phyloP scores from a whole-genome alignment of 805 yeast species.

The Yarrowia sp. region DNA sequence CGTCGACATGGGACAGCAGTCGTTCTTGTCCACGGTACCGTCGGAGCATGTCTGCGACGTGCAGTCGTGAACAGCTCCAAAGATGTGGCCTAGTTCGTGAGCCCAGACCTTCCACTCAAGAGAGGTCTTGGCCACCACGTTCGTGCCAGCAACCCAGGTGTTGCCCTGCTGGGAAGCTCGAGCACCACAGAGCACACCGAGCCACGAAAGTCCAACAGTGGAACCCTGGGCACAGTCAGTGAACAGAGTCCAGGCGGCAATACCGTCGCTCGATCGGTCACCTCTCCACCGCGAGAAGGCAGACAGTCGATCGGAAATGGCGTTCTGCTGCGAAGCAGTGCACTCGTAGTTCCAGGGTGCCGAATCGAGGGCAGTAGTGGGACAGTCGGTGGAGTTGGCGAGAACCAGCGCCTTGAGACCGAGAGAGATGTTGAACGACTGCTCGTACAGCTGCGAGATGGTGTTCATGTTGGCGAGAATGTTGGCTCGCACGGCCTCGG shows the following conservation, averaged over 20 bases:
- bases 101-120: conserved; percentile 42
- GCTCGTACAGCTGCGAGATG: conserved; percentile 40
- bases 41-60: conserved; percentile 39
- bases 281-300: conserved; percentile 40
- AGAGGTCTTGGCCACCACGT: conserved; percentile 38
- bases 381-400: conserved; percentile 1
- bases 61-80: conserved; percentile 46
- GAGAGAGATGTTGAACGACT: conserved; percentile 41
- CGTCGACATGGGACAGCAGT: conserved; percentile 40
- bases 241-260: conserved; percentile 41
- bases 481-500: conserved; percentile 35
- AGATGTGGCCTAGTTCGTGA: conserved; percentile 43
- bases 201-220: conserved; percentile 43
- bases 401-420: conserved; percentile 37
- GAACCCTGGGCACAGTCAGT: conserved; percentile 39
- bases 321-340: conserved; percentile 27
- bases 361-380: conserved; percentile 22
- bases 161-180: conserved; percentile 29
- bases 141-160: conserved; percentile 37
- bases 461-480: conserved; percentile 38
- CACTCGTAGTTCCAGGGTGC: conserved; percentile 38
- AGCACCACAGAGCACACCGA: conserved; percentile 39
- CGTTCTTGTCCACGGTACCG: conserved; percentile 32
- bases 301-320: conserved; percentile 36
- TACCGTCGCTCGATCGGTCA: conserved; percentile 34